Conservation (phyloP, 2,329 filamentous ascomycete species). For the Paecilomyces variotii region DNA sequence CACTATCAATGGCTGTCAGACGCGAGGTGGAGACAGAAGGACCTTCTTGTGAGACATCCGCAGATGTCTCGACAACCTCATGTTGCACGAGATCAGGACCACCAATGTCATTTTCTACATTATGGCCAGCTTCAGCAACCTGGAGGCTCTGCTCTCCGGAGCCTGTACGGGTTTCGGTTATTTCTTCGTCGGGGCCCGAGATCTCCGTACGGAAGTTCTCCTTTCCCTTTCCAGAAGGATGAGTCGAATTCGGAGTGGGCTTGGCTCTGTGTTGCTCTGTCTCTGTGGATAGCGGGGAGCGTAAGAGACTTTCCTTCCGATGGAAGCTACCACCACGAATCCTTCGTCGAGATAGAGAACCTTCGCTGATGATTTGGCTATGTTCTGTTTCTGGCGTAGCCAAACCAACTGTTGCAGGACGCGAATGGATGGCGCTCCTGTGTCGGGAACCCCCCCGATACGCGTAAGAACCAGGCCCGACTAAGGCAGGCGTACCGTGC, state of each 20-base stretch:
- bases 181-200: slow-evolving; percentile 9
- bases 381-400: slow-evolving; percentile 35
- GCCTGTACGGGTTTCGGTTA: slow-evolving; percentile 7
- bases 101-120: slow-evolving; percentile 7
- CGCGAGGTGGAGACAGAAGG: slow-evolving; percentile 17
- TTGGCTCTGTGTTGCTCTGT: slow-evolving; percentile 15
- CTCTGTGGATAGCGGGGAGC: slow-evolving; percentile 25
- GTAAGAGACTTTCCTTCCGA: slow-evolving; percentile 21
- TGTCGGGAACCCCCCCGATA: slow-evolving; percentile 21
- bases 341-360: slow-evolving; percentile 17
- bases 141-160: slow-evolving; percentile 7
- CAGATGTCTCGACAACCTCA: slow-evolving; percentile 14
- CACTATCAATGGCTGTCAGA: slow-evolving; percentile 54
- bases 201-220: slow-evolving; percentile 8
- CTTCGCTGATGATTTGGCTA: slow-evolving; percentile 19
- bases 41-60: slow-evolving; percentile 12
- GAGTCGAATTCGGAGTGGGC: slow-evolving; percentile 9
- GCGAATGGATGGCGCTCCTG: slow-evolving; percentile 17
- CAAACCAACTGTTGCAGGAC: slow-evolving; percentile 25
- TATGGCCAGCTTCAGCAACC: slow-evolving; percentile 5
- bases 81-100: slow-evolving; percentile 13
- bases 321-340: slow-evolving; percentile 25
- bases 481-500: slow-evolving; percentile 17
- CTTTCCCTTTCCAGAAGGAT: slow-evolving; percentile 12
- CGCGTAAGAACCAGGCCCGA: slow-evolving; percentile 42